Evolutionary conservation across 2,329 filamentous ascomycete genomes (phyloP).

Genomic region (Lizonia empirigonia): DNA sequence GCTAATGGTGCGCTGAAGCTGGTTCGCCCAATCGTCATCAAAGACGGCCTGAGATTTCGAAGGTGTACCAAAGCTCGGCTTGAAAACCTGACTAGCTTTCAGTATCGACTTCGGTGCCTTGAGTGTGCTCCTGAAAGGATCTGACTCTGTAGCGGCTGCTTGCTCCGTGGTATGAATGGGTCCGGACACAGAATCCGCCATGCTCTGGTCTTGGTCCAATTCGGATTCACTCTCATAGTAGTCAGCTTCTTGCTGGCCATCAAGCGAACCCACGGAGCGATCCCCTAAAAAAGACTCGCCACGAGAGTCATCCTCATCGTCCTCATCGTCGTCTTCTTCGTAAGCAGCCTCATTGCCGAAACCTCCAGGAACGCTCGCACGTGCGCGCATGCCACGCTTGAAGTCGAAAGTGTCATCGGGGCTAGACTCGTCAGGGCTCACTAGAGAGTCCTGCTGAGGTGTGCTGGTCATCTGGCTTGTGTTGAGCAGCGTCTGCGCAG

Average conservation of each 20-base stretch:
- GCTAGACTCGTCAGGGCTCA: constrained; percentile 50
- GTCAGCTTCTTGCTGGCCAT: constrained; percentile 65
- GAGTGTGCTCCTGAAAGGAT: constrained; percentile 40
- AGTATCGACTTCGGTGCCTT: constrained; percentile 56
- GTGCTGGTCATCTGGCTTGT: constrained; percentile 43
- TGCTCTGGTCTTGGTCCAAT: constrained; percentile 70
- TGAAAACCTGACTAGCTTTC: constrained; percentile 48
- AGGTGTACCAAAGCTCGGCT: constrained; percentile 55
- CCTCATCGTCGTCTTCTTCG: constrained; percentile 59
- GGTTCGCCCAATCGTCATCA: constrained; percentile 89
- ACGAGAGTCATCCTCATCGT: constrained; percentile 55
- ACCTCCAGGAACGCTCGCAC: constrained; percentile 71
- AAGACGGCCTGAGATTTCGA: constrained; percentile 59
- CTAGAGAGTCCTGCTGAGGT: constrained; percentile 44
- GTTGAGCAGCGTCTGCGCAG: constrained; percentile 40
- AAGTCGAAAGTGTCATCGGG: constrained; percentile 63
- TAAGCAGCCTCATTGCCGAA: constrained; percentile 70
- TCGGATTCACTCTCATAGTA: constrained; percentile 72
- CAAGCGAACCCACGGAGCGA: constrained; percentile 82
- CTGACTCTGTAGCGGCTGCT: constrained; percentile 49
- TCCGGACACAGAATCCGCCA: constrained; percentile 78
- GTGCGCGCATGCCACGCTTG: constrained; percentile 57
- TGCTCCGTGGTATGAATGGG: constrained; percentile 79
- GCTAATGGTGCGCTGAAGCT: constrained; percentile 91
- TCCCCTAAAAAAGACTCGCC: constrained; percentile 87